Evolutionary conservation across 164 flowering plant species (phyloP), one percentile per base, ranked within the genome.

Genomic region (Macadamia tetraphylla): DNA sequence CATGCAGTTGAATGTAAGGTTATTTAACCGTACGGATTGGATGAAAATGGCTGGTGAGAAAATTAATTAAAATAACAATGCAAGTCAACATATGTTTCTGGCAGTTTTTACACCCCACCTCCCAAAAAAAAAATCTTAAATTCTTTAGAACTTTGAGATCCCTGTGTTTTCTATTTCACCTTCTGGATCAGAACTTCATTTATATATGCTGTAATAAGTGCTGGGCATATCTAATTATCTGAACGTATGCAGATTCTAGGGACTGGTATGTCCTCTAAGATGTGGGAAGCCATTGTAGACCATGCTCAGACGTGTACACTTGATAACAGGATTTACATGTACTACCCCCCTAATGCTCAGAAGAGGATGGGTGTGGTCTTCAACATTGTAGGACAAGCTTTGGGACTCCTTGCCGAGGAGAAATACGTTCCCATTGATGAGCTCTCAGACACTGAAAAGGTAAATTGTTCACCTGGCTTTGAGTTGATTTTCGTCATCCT

Each of bases 221-320:
- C 11, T 32, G 29, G 14, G 31, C 12, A 68, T 31, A 53, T n/a
- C 15, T 72, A 13, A 43, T 46, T 18, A 6, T 66, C 42, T 65
- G 60, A 14, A 69, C 59, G 13, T 56, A 40, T 80, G 69, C 72
- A 91, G 97, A 85, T 89, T 56, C 77, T 88, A 66, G 96, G 96
- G 43, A 79, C 81, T 70, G 89, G 89, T 29, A 90, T 88, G 92
- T 84, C 89, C 71, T 72, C 86, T 63, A 90, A 83, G 74, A 86
- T 82, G 85, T 91, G 97, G 94, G 94, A 91, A 0, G 79, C 78
- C 67, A 84, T 82, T 0, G 59, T 83, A 49, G 94, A 86, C 15
- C 97, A 91, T 81, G 91, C 95, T 62, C 79, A 77, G 81, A 88
- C 90, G 55, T 91, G 97, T 70, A 63, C 58, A 58, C 72, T 84